phyloP scores from a whole-genome alignment of 768 basidiomycete species.

The Trametes elegans region DNA sequence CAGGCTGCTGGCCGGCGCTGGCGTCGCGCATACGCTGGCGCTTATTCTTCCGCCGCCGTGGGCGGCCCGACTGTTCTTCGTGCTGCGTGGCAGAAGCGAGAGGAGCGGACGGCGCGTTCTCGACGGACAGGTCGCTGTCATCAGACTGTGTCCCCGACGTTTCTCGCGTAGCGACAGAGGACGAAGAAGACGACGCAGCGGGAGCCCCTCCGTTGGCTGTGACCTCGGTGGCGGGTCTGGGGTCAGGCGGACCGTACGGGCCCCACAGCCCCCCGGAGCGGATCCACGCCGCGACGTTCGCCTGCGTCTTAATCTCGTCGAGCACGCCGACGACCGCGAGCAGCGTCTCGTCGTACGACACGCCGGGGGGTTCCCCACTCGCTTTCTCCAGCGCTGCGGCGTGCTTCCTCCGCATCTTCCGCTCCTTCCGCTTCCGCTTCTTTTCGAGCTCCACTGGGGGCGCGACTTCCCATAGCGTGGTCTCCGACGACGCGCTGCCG shows the following conservation, averaged over 20 bases:
- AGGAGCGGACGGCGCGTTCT: not conserved
- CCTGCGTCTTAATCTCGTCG: constrained; percentile 54
- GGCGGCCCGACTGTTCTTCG: not conserved
- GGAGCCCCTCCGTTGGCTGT: too few relatives aligned
- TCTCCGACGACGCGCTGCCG: too few relatives aligned
- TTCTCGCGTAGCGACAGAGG: too few relatives aligned
- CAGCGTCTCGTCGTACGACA: constrained; percentile 49
- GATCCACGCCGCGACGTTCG: constrained; percentile 70
- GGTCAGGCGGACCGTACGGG: not conserved
- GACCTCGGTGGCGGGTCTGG: not conserved
- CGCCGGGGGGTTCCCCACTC: constrained; percentile 16
- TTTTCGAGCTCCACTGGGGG: constrained; percentile 3
- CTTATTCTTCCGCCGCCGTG: constrained; percentile 2
- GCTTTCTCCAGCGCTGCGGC: constrained; percentile 12
- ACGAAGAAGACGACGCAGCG: too few relatives aligned
- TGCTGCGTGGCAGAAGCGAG: not conserved
- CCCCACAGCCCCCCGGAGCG: constrained; percentile 50
- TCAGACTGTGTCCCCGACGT: too few relatives aligned
- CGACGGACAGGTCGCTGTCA: constrained; percentile 5
- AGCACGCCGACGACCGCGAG: constrained; percentile 69
- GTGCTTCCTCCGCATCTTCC: constrained; percentile 17
- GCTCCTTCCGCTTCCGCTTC: constrained; percentile 27
- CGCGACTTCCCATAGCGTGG: too few relatives aligned
- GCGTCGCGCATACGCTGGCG: constrained; percentile 8
- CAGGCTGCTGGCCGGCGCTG: not conserved